These are phyloP conservation scores for Hypoxylon perforatum DNA, from an alignment of 495 filamentous ascomycete genomes.

Conservation along the genomic window DNA sequence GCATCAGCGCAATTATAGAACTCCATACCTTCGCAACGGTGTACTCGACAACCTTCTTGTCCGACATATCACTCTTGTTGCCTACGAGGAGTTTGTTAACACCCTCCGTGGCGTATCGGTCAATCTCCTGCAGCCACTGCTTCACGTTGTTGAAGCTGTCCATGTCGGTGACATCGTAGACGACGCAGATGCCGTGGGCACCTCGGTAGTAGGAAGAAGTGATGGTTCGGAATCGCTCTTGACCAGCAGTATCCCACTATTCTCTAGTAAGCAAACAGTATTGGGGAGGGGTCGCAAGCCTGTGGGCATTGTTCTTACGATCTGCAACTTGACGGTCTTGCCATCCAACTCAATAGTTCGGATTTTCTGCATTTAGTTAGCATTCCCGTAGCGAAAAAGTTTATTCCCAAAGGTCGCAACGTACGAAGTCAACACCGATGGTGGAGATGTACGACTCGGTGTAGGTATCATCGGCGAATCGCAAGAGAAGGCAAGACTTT, in stretches of 20 bases:
- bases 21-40: slow-evolving; percentile 92
- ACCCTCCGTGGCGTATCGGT: slow-evolving; percentile 97
- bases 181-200: slow-evolving; percentile 98
- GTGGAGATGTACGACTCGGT: slow-evolving; percentile 99
- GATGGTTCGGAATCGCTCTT: slow-evolving; percentile 99
- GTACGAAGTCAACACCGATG: slow-evolving; percentile 98
- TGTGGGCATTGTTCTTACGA: slow-evolving; percentile 70
- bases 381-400: slow-evolving; percentile 2
- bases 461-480: slow-evolving; percentile 99
- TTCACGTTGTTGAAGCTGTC: slow-evolving; percentile 99
- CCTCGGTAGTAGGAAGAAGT: slow-evolving; percentile 99
- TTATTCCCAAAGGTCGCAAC: slow-evolving; percentile 43
- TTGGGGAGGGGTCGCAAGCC: not conserved
- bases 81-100: slow-evolving; percentile 99
- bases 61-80: slow-evolving; percentile 99
- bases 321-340: slow-evolving; percentile 99
- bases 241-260: slow-evolving; percentile 98
- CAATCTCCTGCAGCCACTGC: slow-evolving; percentile 99
- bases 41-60: slow-evolving; percentile 99
- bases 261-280: slow-evolving; percentile 26
- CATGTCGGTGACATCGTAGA: slow-evolving; percentile 99
- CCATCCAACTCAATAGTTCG: slow-evolving; percentile 98
- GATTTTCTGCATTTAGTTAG: slow-evolving; percentile 82
- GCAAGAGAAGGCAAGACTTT: slow-evolving; percentile 97
- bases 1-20: not conserved